Conservation (phyloP, 2,329 filamentous ascomycete genomes). For the Colletotrichum chlorophyti region DNA sequence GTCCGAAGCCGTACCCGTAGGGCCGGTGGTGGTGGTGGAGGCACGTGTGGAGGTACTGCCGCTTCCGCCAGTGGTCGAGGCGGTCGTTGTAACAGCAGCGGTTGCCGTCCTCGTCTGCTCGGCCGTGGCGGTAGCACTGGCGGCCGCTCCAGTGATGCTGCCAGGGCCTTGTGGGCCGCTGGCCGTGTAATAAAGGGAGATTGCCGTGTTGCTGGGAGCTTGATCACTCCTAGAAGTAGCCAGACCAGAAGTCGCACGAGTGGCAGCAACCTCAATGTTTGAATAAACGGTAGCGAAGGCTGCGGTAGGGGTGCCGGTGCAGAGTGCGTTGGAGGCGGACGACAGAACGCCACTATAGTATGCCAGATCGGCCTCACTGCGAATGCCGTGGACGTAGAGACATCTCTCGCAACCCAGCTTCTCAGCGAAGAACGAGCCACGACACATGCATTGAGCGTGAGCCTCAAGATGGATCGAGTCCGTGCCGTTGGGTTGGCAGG, state of each 20-base stretch:
- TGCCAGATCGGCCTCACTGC: conserved; percentile 41
- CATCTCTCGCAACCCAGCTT: conserved; percentile 51
- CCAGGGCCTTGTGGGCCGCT: conserved; percentile 46
- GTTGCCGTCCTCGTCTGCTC: background rate
- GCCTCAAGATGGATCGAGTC: conserved; percentile 32
- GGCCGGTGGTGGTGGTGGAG: conserved; percentile 10
- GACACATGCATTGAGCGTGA: conserved; percentile 37
- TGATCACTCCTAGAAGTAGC: conserved; percentile 40
- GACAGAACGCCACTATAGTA: conserved; percentile 44
- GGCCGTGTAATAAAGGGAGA: conserved; percentile 50
- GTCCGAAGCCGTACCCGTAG: conserved; percentile 8
- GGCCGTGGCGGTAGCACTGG: conserved; percentile 40
- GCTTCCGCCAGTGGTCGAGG: background rate
- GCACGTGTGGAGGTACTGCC: background rate
- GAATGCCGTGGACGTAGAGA: conserved; percentile 46
- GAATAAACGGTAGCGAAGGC: conserved; percentile 42
- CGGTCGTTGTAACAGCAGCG: background rate
- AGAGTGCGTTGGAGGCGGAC: conserved; percentile 42
- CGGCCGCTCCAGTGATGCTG: conserved; percentile 47
- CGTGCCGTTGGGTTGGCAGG: conserved; percentile 39
- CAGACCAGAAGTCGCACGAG: conserved; percentile 39
- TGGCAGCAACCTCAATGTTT: conserved; percentile 34
- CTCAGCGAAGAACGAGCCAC: conserved; percentile 49
- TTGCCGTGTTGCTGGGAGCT: conserved; percentile 44
- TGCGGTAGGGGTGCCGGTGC: conserved; percentile 45